phyloP scores from a whole-genome alignment of 768 basidiomycete species.

The Pholiota microspora region DNA sequence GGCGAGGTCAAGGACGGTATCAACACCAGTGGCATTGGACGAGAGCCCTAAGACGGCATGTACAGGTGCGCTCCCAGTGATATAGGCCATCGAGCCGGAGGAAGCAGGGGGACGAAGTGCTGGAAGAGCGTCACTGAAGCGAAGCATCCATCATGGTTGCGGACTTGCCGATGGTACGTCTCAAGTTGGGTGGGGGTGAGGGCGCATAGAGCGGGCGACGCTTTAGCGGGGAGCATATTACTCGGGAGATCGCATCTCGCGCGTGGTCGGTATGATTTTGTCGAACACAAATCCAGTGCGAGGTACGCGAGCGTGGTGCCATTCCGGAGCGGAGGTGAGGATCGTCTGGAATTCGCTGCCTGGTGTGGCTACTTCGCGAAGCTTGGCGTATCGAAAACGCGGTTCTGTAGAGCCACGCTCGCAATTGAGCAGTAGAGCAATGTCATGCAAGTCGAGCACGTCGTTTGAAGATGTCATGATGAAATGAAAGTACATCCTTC shows the following conservation, averaged over 20 bases:
- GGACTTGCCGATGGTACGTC: slow-evolving; percentile 21
- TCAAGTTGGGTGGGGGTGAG: slow-evolving; percentile 18
- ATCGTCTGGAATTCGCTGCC: slow-evolving; percentile 16
- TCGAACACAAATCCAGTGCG: slow-evolving; percentile 19
- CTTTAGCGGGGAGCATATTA: slow-evolving; percentile 15
- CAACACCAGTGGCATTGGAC: slow-evolving; percentile 4
- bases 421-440: slow-evolving; percentile 22
- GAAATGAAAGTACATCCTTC: no score
- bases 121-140: slow-evolving; percentile 18
- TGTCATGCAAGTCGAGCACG: slow-evolving; percentile 18
- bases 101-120: no score
- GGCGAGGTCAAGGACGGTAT: slow-evolving; percentile 22
- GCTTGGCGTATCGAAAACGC: slow-evolving; percentile 20
- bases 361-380: slow-evolving; percentile 16
- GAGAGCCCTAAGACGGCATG: slow-evolving; percentile 23
- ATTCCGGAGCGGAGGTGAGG: slow-evolving; percentile 2
- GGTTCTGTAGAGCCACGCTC: slow-evolving; percentile 21
- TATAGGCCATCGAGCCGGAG: slow-evolving; percentile 9
- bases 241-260: slow-evolving; percentile 17
- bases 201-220: not conserved
- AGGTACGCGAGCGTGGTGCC: slow-evolving; percentile 11
- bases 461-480: no score
- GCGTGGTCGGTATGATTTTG: not conserved
- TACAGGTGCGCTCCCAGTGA: slow-evolving; percentile 13
- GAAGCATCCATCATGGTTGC: slow-evolving; percentile 23